These are phyloP conservation scores for Phytophthora idaei DNA, from an alignment of 352 stramenopile genomes.

Conservation along the genomic window DNA sequence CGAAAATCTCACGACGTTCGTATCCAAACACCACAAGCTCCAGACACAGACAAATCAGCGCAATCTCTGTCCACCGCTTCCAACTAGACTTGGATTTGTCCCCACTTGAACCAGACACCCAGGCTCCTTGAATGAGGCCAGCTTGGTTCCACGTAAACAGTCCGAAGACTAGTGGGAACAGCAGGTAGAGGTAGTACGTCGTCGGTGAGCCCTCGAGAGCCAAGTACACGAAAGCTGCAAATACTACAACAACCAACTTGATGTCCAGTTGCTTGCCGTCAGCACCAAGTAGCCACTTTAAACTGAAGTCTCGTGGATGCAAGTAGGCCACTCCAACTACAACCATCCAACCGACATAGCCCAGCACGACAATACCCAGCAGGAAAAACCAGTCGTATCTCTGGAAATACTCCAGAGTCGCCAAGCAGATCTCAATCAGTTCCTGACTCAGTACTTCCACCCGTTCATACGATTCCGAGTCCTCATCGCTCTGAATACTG, in stretches of 20 bases:
- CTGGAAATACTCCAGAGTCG: constrained; percentile 79
- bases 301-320: constrained; percentile 41
- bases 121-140: constrained; percentile 29
- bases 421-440: constrained; percentile 78
- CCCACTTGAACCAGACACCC: constrained; percentile 3
- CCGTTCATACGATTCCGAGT: constrained; percentile 14
- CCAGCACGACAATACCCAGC: constrained; percentile 70
- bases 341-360: constrained; percentile 82
- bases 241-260: constrained; percentile 22
- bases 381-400: constrained; percentile 88
- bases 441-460: constrained; percentile 65
- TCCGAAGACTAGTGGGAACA: constrained; percentile 75
- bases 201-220: constrained; percentile 65
- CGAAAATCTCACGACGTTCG: constrained; percentile 68
- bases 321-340: constrained; percentile 64
- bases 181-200: constrained; percentile 82
- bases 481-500: constrained; percentile 13
- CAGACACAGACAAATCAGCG: constrained; percentile 55
- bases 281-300: constrained; percentile 37
- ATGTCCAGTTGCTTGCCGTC: constrained; percentile 36
- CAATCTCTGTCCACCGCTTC: constrained; percentile 35
- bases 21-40: constrained; percentile 79
- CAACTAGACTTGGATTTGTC: constrained; percentile 13
- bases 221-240: constrained; percentile 57
- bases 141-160: constrained; percentile 56